Conservation (phyloP, 2,329 filamentous ascomycete genomes). For the Exophiala aquamarina region DNA sequence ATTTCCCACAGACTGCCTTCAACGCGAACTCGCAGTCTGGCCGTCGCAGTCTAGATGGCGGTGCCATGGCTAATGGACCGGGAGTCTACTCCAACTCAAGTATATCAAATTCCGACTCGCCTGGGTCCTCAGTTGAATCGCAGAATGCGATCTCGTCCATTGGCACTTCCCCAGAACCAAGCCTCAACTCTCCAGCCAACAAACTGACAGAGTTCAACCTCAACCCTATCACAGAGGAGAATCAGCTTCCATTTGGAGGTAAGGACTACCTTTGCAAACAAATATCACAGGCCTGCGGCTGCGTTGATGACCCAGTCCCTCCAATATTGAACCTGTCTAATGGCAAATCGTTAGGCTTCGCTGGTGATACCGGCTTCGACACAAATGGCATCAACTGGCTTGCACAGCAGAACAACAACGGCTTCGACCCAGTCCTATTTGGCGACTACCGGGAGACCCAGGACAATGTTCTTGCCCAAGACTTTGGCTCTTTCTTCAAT, state of each 20-base stretch:
- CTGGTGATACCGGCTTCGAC: slow-evolving; percentile 29
- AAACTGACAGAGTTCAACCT: slow-evolving; percentile 37
- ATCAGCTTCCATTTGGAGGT: slow-evolving; percentile 30
- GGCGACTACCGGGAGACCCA: slow-evolving; percentile 90
- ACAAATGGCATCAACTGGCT: slow-evolving; percentile 50
- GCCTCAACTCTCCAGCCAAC: slow-evolving; percentile 40
- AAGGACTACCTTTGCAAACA: slow-evolving; percentile 47
- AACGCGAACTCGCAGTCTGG: slow-evolving; percentile 9
- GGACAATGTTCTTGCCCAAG: slow-evolving; percentile 70
- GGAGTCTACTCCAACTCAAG: slow-evolving; percentile 32
- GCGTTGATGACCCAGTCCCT: slow-evolving; percentile 30
- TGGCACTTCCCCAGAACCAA: slow-evolving; percentile 51
- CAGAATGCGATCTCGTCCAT: slow-evolving; percentile 47
- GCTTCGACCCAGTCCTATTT: slow-evolving; percentile 90
- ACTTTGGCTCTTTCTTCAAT: slow-evolving; percentile 70
- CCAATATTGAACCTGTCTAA: slow-evolving; percentile 32
- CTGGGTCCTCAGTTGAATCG: slow-evolving; percentile 49
- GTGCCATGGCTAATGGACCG: slow-evolving; percentile 20
- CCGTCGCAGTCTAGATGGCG: slow-evolving; percentile 37
- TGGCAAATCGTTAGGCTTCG: slow-evolving; percentile 20
- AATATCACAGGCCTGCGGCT: slow-evolving; percentile 47
- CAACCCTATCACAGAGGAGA: slow-evolving; percentile 34
- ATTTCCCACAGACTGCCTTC: slow-evolving; percentile 39
- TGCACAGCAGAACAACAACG: slow-evolving; percentile 34
- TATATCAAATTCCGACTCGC: slow-evolving; percentile 46